Base-by-base conservation (phyloP, 345 rosid species). In the Erodium maritimum region DNA sequence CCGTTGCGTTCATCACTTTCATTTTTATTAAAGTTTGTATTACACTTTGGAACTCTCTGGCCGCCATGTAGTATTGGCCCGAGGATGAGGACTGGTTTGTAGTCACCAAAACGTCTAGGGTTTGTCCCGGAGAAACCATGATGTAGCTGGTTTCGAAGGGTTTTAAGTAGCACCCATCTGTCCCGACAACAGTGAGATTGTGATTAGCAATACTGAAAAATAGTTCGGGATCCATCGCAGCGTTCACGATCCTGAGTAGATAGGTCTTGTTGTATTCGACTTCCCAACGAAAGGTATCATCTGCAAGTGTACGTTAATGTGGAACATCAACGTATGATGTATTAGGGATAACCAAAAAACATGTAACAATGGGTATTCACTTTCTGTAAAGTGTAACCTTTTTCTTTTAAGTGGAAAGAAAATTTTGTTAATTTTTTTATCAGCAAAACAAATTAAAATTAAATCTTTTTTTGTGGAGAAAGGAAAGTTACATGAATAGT, bases 1-100 rank as follows among this genome's bases (percentile, higher is more conserved):
- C 88, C 0, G 81, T 75, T 19, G 77, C 53, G 34, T 71, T 72
- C n/a, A n/a, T n/a, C n/a, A n/a, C n/a, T n/a, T 61, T 1, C 19
- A 73, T 71, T 22, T 67, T 56, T 20, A 34, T 52, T 17, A 16
- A 55, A 10, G 3, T 22, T 2, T 19, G 20, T 22, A 21, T 4
- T 22, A 57, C 65, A 19, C 66, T 59, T 17, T 19, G 29, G 21
- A 11, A 66, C 20, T 71, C 68, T 19, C 61, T 59, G 1, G 68
- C 53, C 1, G 65, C 66, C 69, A 74, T 74, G 82, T 74, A 77
- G 46, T 74, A 74, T 2, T 53, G 65, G 18, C 65, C 58, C 0
- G 67, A 64, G 4, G n/a, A n/a, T n/a, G 66, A 11, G n/a, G n/a
- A n/a, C 55, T 67, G 65, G 64, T 73, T 59, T 14, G 75, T 55